A percentile compares a stretch with the other conserved stretches of the same genome.
These are phyloP conservation scores for Petrea volubilis DNA, from an alignment of 257 asterid species.

Conservation along the genomic window DNA sequence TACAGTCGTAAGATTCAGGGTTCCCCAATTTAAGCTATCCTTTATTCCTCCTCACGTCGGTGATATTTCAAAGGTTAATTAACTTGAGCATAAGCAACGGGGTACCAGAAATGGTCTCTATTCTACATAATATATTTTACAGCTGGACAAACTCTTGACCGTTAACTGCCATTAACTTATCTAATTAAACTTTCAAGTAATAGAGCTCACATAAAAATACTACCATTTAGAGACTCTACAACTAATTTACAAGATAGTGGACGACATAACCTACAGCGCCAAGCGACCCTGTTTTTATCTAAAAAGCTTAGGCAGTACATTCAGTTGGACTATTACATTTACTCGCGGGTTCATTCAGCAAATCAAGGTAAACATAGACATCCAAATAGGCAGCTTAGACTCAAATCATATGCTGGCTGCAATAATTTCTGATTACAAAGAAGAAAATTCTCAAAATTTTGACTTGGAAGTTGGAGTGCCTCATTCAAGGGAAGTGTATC, in stretches of 20 bases:
- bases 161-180: not conserved
- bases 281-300: not conserved
- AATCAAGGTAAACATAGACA: not conserved
- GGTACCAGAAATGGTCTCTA: not conserved
- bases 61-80: not conserved
- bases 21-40: not conserved
- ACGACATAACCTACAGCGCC: not conserved
- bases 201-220: not conserved
- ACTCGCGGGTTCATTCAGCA: not conserved
- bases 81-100: not conserved
- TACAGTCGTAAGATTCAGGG: not conserved
- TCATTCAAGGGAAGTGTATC: not conserved
- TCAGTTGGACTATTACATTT: not conserved
- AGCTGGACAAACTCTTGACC: not conserved
- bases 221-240: not conserved
- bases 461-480: not conserved
- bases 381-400: not conserved
- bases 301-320: not conserved
- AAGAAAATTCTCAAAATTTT: conserved; percentile 1
- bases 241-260: not conserved
- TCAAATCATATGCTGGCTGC: not conserved
- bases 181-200: not conserved
- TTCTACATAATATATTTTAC: not conserved
- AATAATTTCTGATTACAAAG: conserved; percentile 7
- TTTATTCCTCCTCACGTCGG: not conserved